Percentiles rank a stretch among this genome's conserved stretches.
phyloP scores from a whole-genome alignment of 2,329 filamentous ascomycete genomes.

The Fusarium denticulatum region DNA sequence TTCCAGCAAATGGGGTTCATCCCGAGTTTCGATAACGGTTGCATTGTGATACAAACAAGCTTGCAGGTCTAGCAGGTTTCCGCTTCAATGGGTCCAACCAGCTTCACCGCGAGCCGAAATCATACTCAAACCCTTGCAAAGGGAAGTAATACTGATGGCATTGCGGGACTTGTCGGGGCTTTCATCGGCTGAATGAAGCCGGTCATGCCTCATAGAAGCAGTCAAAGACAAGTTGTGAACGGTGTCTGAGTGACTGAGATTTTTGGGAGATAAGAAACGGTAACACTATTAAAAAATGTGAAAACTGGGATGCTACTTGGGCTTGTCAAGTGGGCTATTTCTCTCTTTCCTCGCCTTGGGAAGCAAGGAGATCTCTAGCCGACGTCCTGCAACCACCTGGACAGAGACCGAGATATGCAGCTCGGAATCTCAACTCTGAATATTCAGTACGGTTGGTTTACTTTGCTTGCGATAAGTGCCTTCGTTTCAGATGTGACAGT shows the following conservation, averaged over 20 bases:
- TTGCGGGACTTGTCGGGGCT: constrained; percentile 10
- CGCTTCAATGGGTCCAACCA: constrained; percentile 26
- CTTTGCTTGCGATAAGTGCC: constrained; percentile 13
- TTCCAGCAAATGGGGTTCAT: constrained; percentile 41
- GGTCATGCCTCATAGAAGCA: neutral
- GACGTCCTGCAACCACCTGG: constrained; percentile 13
- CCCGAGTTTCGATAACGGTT: constrained; percentile 33
- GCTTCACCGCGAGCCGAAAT: constrained; percentile 19
- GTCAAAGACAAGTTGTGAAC: neutral
- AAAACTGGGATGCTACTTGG: constrained; percentile 16
- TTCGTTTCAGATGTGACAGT: constrained; percentile 20
- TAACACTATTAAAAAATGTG: constrained; percentile 23
- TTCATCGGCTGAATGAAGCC: neutral
- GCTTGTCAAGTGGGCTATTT: constrained; percentile 6
- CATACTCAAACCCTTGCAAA: constrained; percentile 18
- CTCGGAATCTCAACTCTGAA: constrained; percentile 7
- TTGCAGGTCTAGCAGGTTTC: constrained; percentile 30
- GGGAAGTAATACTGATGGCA: constrained; percentile 2
- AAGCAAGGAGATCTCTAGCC: constrained; percentile 2
- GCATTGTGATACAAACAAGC: constrained; percentile 33
- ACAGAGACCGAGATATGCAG: constrained; percentile 9
- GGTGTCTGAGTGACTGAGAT: neutral
- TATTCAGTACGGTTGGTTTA: constrained; percentile 27
- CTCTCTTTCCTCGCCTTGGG: constrained; percentile 25
- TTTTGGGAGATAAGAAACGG: neutral